Evolutionary conservation across 116 monocot genomes (phyloP), one percentile per base, ranked within the genome.

Genomic region (Iris pallida): DNA sequence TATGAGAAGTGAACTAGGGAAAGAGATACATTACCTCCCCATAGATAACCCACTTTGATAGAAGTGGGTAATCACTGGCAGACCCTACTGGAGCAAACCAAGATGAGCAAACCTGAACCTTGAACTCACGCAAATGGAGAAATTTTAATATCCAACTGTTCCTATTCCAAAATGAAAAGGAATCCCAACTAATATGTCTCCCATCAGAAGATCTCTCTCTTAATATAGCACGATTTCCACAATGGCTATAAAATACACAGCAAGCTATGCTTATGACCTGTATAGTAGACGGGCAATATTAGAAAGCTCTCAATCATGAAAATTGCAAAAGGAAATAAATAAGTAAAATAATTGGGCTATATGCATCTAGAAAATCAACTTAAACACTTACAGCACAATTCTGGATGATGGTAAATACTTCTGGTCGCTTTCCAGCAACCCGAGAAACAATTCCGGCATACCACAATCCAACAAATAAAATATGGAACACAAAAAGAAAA

Each of bases 21-120:
- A 5, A 45, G 46, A 5, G 47, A 47, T 47, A 19, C 18, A 4
- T 46, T 74, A 87, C 94, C 85, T 94, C 90, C 49, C 90, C 87
- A 75, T 94, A 94, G 57, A 94, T 82, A 55, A 85, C 87, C 87
- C 87, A 94, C 71, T 90, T 90, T 16, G 94, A 90, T 57, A 90
- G 79, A 69, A 87, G 68, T 16, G 94, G 90, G 61, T 94, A 94
- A 75, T 94, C 94, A 72, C 81, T 80, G 55, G 90, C 90, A 74
- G 85, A 87, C 41, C 94, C 94, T 73, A 94, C 94, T 15, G 90
- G 87, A 44, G 87, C 94, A 77, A 94, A 94, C 94, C 94, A 94
- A 75, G 87, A 87, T 47, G 94, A 94, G 59, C 94, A 94, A 61
- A 90, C 76, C 60, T 76, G 73, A 70, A 73, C 76, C 64, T 81